A percentile compares a stretch with the other conserved stretches of the same genome.
These are phyloP conservation scores for Globisporangium cederbergense DNA, from an alignment of 352 stramenopile genomes.

Conservation along the genomic window DNA sequence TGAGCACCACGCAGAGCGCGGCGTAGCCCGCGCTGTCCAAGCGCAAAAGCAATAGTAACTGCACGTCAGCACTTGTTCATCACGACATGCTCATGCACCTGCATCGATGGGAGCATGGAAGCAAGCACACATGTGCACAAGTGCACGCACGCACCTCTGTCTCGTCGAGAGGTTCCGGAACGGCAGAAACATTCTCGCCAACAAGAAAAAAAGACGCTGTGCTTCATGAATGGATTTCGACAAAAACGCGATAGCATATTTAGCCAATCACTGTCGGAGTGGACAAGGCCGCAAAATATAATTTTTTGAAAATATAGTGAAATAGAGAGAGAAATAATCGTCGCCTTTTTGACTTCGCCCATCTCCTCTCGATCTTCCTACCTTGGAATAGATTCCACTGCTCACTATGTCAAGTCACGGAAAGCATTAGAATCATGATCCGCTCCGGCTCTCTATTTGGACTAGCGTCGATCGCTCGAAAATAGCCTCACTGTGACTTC, in stretches of 20 bases:
- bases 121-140: not conserved
- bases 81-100: not conserved
- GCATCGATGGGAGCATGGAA: not conserved
- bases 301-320: no score
- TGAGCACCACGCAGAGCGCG: constrained; percentile 56
- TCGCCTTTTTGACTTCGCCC: no score
- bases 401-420: no score
- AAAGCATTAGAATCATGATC: no score
- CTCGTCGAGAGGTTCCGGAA: constrained; percentile 59
- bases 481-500: not conserved
- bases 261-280: no score
- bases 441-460: not conserved
- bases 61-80: not conserved
- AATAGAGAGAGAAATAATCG: no score
- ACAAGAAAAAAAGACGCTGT: no score
- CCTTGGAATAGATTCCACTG: no score
- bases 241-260: no score
- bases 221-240: no score
- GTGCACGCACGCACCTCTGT: constrained; percentile 37
- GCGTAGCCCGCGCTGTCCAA: constrained; percentile 48
- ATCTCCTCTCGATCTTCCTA: no score
- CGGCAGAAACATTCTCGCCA: constrained; percentile 30
- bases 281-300: no score
- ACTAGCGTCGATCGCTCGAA: not conserved
- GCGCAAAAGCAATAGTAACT: not conserved